A percentile compares a stretch with the other conserved stretches of the same genome.
Conservation (phyloP, 2,329 filamentous ascomycete species). For the Canariomyces notabilis region DNA sequence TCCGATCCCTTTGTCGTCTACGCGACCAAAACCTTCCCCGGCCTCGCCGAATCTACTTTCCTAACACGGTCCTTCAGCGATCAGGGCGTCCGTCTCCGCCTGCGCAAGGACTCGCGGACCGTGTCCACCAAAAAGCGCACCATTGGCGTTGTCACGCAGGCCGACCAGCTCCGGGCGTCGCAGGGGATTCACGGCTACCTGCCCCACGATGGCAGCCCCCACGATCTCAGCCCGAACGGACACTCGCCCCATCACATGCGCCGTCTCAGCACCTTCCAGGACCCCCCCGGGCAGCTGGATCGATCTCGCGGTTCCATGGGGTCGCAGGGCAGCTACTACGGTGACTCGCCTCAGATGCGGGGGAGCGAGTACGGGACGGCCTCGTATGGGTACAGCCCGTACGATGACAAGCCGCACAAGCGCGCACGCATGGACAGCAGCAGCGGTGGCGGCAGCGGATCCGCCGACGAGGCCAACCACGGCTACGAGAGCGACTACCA, state of each 20-base stretch:
- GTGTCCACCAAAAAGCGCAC: constrained; percentile 45
- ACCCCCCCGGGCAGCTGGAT: constrained; percentile 14
- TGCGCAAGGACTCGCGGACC: constrained; percentile 75
- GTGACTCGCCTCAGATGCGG: constrained; percentile 22
- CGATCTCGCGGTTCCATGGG: constrained; percentile 18
- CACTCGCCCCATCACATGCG: constrained; percentile 19
- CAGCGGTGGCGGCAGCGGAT: constrained; percentile 12
- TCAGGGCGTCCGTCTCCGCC: constrained; percentile 75
- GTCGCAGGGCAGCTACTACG: constrained; percentile 19
- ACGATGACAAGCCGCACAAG: constrained; percentile 23
- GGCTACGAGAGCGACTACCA: constrained; percentile 23
- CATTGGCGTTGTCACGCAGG: constrained; percentile 26
- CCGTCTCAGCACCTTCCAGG: constrained; percentile 20
- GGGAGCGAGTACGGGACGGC: constrained; percentile 17
- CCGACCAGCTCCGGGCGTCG: constrained; percentile 14
- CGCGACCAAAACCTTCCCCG: constrained; percentile 65
- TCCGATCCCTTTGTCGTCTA: constrained; percentile 65
- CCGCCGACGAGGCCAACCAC: too few relatives aligned
- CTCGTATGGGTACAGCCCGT: constrained; percentile 19
- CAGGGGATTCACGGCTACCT: constrained; percentile 17
- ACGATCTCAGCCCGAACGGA: constrained; percentile 21
- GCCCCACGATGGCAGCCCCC: constrained; percentile 13
- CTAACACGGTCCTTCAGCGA: constrained; percentile 79
- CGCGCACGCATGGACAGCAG: constrained; percentile 20
- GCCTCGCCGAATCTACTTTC: constrained; percentile 75